A percentile compares a stretch with the other conserved stretches of the same genome.
phyloP scores from a whole-genome alignment of 2,329 filamentous ascomycete genomes.

The Colletotrichum salicis region DNA sequence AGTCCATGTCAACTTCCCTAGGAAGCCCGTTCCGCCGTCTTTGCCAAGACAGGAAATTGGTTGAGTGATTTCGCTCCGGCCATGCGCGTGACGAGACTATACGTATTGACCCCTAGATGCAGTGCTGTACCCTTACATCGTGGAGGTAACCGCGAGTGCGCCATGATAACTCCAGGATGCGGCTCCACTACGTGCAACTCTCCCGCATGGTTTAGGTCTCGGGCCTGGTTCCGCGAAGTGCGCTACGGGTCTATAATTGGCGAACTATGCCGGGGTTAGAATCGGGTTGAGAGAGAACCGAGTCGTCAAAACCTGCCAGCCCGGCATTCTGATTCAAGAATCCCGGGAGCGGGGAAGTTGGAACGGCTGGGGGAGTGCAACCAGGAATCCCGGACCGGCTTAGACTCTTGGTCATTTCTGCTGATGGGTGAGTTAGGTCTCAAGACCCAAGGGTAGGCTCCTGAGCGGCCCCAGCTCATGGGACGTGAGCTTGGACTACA shows the following conservation, averaged over 20 bases:
- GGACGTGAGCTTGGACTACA: neutral
- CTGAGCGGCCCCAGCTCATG: neutral
- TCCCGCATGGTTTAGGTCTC: neutral
- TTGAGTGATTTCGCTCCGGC: neutral
- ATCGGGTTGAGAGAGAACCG: constrained; percentile 5
- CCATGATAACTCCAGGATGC: neutral
- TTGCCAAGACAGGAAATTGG: neutral
- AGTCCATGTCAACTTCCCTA: neutral
- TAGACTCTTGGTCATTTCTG: constrained; percentile 1
- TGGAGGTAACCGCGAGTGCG: too few relatives aligned
- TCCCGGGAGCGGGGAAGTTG: constrained; percentile 1
- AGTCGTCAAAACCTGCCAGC: constrained; percentile 22
- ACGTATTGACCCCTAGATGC: too few relatives aligned
- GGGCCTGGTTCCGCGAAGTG: constrained; percentile 8
- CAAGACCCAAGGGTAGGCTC: neutral
- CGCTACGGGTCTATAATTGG: constrained; percentile 12
- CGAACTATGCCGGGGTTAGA: constrained; percentile 3
- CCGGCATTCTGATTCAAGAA: constrained; percentile 17
- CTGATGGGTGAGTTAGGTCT: neutral
- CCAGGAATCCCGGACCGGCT: neutral
- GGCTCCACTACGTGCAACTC: constrained; percentile 2
- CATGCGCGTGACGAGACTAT: neutral
- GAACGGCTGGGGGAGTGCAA: neutral
- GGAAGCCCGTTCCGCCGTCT: neutral
- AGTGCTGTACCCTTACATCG: too few relatives aligned